phyloP scores from a whole-genome alignment of 129 eudicot species.

The Chrysanthemum seticuspe region DNA sequence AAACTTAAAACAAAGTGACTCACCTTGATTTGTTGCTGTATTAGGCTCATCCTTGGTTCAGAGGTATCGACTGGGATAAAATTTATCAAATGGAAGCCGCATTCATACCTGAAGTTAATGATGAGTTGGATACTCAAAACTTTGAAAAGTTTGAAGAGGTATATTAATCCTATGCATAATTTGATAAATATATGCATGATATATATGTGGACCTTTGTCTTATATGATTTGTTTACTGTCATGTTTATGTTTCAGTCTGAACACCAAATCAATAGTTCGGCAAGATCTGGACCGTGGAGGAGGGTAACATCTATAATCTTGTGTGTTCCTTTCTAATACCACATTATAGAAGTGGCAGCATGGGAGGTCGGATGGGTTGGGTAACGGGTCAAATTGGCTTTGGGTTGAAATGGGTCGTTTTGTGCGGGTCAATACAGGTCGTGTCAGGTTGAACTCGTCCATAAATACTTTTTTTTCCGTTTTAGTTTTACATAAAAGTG shows the following conservation, averaged over 20 bases:
- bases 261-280: slow-evolving; percentile 45
- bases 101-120: slow-evolving; percentile 90
- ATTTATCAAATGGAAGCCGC: slow-evolving; percentile 94
- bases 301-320: slow-evolving; percentile 49
- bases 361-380: too few species aligned
- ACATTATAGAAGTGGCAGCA: neutral
- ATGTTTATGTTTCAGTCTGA: slow-evolving; percentile 40
- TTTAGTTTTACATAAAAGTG: neutral
- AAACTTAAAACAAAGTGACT: slow-evolving; percentile 14
- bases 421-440: neutral
- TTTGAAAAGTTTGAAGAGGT: slow-evolving; percentile 98
- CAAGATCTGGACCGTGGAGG: slow-evolving; percentile 95
- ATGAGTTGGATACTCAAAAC: slow-evolving; percentile 95
- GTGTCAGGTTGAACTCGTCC: neutral
- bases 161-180: neutral
- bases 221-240: slow-evolving; percentile 8
- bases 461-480: neutral
- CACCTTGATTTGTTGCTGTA: slow-evolving; percentile 25
- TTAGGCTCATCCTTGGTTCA: slow-evolving; percentile 93
- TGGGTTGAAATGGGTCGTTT: neutral
- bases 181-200: neutral
- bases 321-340: slow-evolving; percentile 2
- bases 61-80: slow-evolving; percentile 85
- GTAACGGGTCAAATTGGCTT: neutral
- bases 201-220: neutral